Evolutionary conservation across 495 filamentous ascomycete species (phyloP).

Genomic region (Collariella sp.): DNA sequence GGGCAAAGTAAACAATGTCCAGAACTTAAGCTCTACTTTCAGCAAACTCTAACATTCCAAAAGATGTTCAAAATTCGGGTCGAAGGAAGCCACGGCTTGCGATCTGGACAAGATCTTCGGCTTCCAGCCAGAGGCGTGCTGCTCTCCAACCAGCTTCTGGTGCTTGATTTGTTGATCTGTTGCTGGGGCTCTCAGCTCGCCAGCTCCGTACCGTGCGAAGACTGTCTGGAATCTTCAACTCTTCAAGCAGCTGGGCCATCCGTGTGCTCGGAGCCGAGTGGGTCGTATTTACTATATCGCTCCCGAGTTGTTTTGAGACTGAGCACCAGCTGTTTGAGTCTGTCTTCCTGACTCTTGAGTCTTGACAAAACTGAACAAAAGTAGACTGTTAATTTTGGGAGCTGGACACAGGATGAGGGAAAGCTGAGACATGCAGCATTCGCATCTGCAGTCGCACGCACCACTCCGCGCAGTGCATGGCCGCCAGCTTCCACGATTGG

Average conservation of each 20-base stretch:
- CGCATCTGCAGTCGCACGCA: neutral
- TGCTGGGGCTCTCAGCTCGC: conserved; percentile 9
- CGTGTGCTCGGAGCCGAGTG: neutral
- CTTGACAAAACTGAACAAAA: neutral
- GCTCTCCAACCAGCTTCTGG: neutral
- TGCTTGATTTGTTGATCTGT: conserved; percentile 17
- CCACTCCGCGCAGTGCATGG: neutral
- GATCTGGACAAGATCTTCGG: conserved; percentile 8
- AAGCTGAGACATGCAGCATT: conserved; percentile 6
- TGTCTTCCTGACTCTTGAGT: neutral
- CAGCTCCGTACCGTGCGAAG: conserved; percentile 10
- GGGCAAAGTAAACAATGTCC: neutral
- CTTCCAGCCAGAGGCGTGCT: neutral
- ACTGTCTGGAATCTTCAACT: neutral
- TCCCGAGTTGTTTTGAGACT: neutral
- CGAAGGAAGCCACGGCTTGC: neutral
- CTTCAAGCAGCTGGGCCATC: neutral
- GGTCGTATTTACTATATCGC: neutral
- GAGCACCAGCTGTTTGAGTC: neutral
- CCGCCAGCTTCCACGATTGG: neutral
- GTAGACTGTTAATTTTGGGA: too few relatives aligned
- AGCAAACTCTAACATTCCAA: neutral
- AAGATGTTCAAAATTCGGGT: too few relatives aligned
- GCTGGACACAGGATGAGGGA: too few relatives aligned
- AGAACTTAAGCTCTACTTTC: neutral